A percentile compares a stretch with the other conserved stretches of the same genome.
phyloP scores from a whole-genome alignment of 225 moss, liverwort and hornwort genomes.

The Pleurozium schreberi region DNA sequence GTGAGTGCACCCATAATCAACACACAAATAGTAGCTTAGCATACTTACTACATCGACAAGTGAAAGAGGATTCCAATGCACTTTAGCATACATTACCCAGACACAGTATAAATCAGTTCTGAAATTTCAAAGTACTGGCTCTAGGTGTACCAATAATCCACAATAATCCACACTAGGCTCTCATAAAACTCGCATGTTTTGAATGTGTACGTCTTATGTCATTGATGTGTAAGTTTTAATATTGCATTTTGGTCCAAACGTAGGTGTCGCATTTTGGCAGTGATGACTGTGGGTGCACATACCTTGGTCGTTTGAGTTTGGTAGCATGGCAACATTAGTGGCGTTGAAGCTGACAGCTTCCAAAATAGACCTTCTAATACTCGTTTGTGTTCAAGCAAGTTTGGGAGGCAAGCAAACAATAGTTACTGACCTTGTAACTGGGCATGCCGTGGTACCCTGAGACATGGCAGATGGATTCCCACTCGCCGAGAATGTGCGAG shows the following conservation, averaged over 20 bases:
- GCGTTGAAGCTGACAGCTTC: neutral
- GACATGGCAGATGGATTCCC: slow-evolving; percentile 77
- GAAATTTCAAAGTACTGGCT: neutral
- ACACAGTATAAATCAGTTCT: neutral
- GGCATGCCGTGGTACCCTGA: slow-evolving; percentile 80
- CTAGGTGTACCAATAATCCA: no score
- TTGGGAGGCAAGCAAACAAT: no score
- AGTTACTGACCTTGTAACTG: slow-evolving; percentile 38
- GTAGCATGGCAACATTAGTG: neutral
- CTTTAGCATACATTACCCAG: neutral
- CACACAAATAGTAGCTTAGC: neutral
- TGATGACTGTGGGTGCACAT: neutral
- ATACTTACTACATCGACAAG: neutral
- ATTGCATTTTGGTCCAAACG: neutral
- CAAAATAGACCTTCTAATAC: neutral
- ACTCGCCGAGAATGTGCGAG: slow-evolving; percentile 63
- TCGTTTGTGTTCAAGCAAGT: neutral
- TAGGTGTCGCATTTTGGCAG: neutral
- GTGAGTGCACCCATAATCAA: neutral
- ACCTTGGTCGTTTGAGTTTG: neutral
- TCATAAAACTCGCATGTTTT: neutral
- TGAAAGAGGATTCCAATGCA: neutral
- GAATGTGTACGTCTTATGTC: neutral
- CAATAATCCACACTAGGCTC: neutral
- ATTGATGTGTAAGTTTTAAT: neutral